phyloP scores from a whole-genome alignment of 257 asterid genomes.

The Jaltomata sinuosa region DNA sequence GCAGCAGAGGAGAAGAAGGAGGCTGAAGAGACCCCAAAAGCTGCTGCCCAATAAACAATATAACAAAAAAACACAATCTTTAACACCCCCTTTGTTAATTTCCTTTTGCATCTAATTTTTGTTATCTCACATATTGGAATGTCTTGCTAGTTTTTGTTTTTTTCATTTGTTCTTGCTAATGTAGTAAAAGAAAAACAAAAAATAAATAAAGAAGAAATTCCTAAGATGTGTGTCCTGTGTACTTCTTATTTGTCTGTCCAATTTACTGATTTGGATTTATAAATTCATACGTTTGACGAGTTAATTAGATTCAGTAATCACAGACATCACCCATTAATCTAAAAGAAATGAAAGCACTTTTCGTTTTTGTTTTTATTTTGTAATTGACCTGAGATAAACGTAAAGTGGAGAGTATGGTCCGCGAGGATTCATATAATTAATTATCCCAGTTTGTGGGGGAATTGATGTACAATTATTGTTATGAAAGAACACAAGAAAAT shows the following conservation, averaged over 20 bases:
- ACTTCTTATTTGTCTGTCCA: background rate
- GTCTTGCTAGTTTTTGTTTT: slow-evolving; percentile 2
- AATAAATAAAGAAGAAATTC: background rate
- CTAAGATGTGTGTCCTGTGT: background rate
- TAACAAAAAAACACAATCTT: background rate
- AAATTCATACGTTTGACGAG: background rate
- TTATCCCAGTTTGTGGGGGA: background rate
- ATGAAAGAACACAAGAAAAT: background rate
- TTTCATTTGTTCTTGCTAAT: slow-evolving; percentile 14
- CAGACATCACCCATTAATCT: background rate
- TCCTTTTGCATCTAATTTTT: background rate
- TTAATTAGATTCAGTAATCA: background rate
- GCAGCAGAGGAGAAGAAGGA: slow-evolving; percentile 9
- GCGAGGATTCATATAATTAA: background rate
- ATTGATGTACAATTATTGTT: background rate
- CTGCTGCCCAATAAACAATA: slow-evolving; percentile 1
- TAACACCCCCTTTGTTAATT: background rate
- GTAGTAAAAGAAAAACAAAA: slow-evolving; percentile 11
- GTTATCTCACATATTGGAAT: background rate
- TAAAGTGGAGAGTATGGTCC: too few relatives aligned
- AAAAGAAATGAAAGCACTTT: background rate
- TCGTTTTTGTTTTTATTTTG: too few relatives aligned
- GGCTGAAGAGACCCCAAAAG: background rate
- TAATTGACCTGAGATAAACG: too few relatives aligned
- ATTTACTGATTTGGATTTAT: background rate